Evolutionary conservation across 345 rosid genomes (phyloP).

Genomic region (Turnera subulata): DNA sequence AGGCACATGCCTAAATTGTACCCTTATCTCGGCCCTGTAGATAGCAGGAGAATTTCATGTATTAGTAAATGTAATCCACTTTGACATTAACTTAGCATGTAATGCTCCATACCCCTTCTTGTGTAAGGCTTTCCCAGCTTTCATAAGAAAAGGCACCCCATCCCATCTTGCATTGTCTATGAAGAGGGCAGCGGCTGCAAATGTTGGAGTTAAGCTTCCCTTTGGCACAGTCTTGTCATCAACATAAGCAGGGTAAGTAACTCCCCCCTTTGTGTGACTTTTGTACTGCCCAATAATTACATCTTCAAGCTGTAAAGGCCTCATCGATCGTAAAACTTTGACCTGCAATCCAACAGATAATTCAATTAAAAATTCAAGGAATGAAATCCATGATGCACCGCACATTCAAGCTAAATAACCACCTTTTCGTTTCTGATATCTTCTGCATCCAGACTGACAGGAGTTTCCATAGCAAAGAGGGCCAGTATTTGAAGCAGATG

Average conservation of each 20-base stretch:
- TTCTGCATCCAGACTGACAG: conserved; percentile 97
- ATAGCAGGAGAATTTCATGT: neutral
- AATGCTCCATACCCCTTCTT: conserved; percentile 47
- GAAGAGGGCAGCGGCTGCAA: conserved; percentile 98
- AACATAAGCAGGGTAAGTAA: conserved; percentile 69
- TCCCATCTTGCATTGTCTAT: conserved; percentile 98
- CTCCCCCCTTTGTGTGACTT: conserved; percentile 85
- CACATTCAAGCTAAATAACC: conserved; percentile 5
- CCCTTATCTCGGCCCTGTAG: conserved; percentile 92
- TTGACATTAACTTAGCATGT: neutral
- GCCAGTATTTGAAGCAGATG: conserved; percentile 98
- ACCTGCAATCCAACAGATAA: conserved; percentile 48
- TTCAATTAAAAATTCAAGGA: neutral
- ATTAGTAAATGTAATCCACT: neutral
- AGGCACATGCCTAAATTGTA: conserved; percentile 97
- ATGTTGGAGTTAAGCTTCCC: conserved; percentile 89
- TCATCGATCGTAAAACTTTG: conserved; percentile 94
- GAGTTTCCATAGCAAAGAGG: conserved; percentile 99
- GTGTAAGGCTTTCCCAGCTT: conserved; percentile 96
- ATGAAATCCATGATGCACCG: neutral
- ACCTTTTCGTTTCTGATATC: conserved; percentile 98
- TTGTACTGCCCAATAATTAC: conserved; percentile 89
- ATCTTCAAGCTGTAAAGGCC: conserved; percentile 75
- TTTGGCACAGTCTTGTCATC: conserved; percentile 91
- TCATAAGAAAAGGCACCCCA: conserved; percentile 96